A percentile compares a stretch with the other conserved stretches of the same genome.
phyloP scores from a whole-genome alignment of 2,329 filamentous ascomycete genomes.

The Ampelomyces quisqualis region DNA sequence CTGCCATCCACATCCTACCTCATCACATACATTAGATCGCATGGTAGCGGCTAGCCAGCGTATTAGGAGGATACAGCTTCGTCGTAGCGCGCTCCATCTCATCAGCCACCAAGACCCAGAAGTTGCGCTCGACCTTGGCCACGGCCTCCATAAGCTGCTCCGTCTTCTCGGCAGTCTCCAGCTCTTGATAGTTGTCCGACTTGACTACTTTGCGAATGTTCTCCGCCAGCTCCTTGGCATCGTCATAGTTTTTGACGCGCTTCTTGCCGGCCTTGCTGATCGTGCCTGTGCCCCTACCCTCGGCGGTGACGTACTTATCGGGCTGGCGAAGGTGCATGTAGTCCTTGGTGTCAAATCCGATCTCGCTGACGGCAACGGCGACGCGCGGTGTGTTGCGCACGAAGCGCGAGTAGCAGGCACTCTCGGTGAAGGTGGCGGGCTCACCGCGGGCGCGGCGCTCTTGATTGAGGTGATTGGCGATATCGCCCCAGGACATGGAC shows the following conservation, averaged over 20 bases:
- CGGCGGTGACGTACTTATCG: constrained; percentile 6
- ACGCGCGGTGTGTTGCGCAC: constrained; percentile 33
- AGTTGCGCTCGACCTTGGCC: constrained; percentile 27
- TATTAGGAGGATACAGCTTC: constrained; percentile 23
- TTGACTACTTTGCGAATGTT: constrained; percentile 20
- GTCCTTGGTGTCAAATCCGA: constrained; percentile 36
- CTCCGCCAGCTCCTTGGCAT: constrained; percentile 23
- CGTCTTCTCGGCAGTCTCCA: constrained; percentile 22
- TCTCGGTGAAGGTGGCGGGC: constrained; percentile 24
- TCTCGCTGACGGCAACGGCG: constrained; percentile 22
- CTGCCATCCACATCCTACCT: too few relatives aligned
- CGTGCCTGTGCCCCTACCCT: constrained; percentile 2
- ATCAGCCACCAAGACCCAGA: constrained; percentile 38
- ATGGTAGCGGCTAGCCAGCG: constrained; percentile 22
- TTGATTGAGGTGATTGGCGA: constrained; percentile 30
- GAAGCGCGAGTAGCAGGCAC: constrained; percentile 43
- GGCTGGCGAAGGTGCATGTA: constrained; percentile 37
- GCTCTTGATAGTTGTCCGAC: constrained; percentile 9
- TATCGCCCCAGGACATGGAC: constrained; percentile 30
- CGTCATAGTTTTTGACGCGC: constrained; percentile 25
- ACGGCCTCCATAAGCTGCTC: constrained; percentile 34
- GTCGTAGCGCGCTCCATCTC: constrained; percentile 31
- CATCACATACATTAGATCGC: too few relatives aligned
- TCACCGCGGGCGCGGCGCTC: constrained; percentile 18
- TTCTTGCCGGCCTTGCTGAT: constrained; percentile 21